These are phyloP conservation scores for Moesziomyces globuligerus DNA, from an alignment of 1,284 basidiomycete species.

Conservation along the genomic window DNA sequence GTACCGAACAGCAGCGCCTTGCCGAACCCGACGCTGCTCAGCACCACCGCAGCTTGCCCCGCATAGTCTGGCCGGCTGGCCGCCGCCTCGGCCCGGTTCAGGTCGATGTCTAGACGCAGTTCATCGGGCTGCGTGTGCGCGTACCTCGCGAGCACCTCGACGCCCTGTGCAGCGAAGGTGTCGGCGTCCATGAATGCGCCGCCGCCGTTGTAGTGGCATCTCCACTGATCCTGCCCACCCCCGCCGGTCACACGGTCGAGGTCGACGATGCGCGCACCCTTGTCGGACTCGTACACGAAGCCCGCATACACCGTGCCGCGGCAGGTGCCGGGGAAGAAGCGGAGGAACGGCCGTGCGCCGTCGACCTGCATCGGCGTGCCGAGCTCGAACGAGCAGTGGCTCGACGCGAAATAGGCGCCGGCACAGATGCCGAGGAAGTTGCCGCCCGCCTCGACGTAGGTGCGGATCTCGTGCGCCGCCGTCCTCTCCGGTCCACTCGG, in stretches of 20 bases:
- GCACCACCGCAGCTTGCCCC: constrained; percentile 71
- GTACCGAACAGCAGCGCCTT: constrained; percentile 74
- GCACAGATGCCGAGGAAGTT: constrained; percentile 76
- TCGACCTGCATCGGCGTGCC: constrained; percentile 71
- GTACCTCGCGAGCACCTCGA: constrained; percentile 69
- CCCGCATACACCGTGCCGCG: constrained; percentile 73
- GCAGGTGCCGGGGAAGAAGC: constrained; percentile 73
- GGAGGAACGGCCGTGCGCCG: constrained; percentile 71
- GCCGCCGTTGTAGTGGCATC: constrained; percentile 72
- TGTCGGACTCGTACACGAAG: constrained; percentile 72
- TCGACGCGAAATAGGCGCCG: constrained; percentile 72
- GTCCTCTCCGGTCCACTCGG: not conserved
- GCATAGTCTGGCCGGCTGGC: constrained; percentile 22
- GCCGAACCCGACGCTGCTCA: constrained; percentile 72
- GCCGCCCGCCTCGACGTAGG: constrained; percentile 77
- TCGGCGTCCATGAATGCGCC: constrained; percentile 70
- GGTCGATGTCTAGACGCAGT: constrained; percentile 29
- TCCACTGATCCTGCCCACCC: constrained; percentile 15
- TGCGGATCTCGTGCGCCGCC: constrained; percentile 69
- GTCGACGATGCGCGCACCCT: constrained; percentile 68
- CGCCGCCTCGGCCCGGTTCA: constrained; percentile 1
- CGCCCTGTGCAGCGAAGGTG: constrained; percentile 30
- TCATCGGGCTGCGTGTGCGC: constrained; percentile 51
- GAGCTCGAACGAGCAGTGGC: constrained; percentile 70
- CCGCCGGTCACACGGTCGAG: constrained; percentile 50